Base-by-base conservation (phyloP, 192 early-diverging fungal species). In the Coemansia umbellata region DNA sequence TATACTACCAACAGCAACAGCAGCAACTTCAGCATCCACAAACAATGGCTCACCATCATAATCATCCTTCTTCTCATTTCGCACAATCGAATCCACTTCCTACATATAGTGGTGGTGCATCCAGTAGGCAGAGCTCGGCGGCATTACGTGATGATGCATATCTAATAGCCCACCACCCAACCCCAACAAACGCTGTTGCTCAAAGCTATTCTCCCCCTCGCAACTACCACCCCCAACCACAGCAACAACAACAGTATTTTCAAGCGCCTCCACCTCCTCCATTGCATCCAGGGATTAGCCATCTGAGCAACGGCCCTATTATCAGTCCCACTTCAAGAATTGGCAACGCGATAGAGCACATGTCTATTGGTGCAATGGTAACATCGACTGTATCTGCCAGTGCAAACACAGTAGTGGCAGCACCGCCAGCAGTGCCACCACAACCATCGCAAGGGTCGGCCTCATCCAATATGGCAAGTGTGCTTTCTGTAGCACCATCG, bases 191-290 rank as follows among this genome's bases (percentile, higher is more conserved):
- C 39, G 19, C 18, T 41, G 39, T 7, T 1, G 19, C 18, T 6
- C 39, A 21, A 22, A 21, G 39, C 18, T 13, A 17, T 11, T 41
- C 39, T 5, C 39, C 39, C 5, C 39, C 18, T 21, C 39, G 23
- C 13, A 4, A 18, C 5, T 35, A 53, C 37, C 37, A 39, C 1
- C 37, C 27, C 8, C 39, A 48, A n/a, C 37, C 30, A 15, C 57
- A 59, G 39, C 57, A 59, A 13, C 50, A 31, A 11, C 58, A 44
- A 13, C 50, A 59, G n/a, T 41, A 59, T 28, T 17, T 40, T 4
- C 36, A 54, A 5, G 17, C 19, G 15, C 15, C 27, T n/a, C 11
- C 54, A 3, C 54, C 47, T 31, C 39, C 17, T 11, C 26, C 44
- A 15, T 37, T 37, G 6, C 36, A 28, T 26, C 43, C 19, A 21